Evolutionary conservation across 768 basidiomycete species (phyloP).

Genomic region (Lentinula aciculospora): DNA sequence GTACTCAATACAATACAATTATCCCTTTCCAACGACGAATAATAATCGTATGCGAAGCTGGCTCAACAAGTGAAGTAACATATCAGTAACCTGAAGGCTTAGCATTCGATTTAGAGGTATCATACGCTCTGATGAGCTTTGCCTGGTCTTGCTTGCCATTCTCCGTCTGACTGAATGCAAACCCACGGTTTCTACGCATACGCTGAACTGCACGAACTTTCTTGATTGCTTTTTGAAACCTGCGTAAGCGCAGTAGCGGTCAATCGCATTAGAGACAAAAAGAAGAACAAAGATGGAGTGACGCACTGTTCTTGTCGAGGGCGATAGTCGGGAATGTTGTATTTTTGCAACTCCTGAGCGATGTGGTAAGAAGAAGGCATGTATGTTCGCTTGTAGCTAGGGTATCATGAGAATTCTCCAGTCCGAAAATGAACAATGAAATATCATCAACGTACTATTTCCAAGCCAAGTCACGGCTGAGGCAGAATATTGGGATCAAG

Average conservation of each 20-base stretch:
- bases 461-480: constrained; percentile 89
- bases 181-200: constrained; percentile 93
- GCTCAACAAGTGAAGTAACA: no score
- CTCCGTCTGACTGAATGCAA: constrained; percentile 98
- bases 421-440: constrained; percentile 6
- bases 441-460: constrained; percentile 74
- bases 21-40: constrained; percentile 3
- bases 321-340: constrained; percentile 94
- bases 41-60: constrained; percentile 7
- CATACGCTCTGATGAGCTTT: constrained; percentile 79
- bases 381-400: constrained; percentile 90
- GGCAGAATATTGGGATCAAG: constrained; percentile 78
- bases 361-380: constrained; percentile 93
- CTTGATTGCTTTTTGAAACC: constrained; percentile 99
- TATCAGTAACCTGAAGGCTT: constrained; percentile 77
- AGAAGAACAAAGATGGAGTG: background rate
- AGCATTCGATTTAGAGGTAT: constrained; percentile 70
- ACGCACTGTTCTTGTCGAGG: constrained; percentile 95
- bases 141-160: constrained; percentile 86
- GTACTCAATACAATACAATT: constrained; percentile 11
- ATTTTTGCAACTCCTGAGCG: constrained; percentile 98
- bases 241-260: constrained; percentile 24
- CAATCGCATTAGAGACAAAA: constrained; percentile 7
- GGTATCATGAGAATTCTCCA: constrained; percentile 9
- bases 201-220: constrained; percentile 98